These are phyloP conservation scores for Aspergillus neotritici DNA, from an alignment of 2,329 filamentous ascomycete genomes.

Conservation along the genomic window DNA sequence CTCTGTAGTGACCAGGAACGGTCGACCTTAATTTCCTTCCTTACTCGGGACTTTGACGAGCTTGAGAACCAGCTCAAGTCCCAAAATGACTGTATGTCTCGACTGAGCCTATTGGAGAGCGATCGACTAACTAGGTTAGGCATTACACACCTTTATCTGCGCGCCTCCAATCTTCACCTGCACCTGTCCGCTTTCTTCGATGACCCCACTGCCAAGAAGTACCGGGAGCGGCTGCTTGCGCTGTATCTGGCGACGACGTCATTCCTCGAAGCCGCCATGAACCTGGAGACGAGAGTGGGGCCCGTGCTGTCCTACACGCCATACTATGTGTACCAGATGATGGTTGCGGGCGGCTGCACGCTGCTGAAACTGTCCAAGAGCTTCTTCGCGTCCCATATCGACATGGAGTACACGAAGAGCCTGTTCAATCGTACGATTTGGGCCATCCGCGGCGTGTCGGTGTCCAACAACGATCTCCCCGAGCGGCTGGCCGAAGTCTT, in stretches of 20 bases:
- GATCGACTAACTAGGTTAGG: slow-evolving; percentile 19
- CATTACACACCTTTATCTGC: slow-evolving; percentile 45
- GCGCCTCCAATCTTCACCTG: slow-evolving; percentile 44
- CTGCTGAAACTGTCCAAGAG: slow-evolving; percentile 62
- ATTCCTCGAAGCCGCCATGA: slow-evolving; percentile 45
- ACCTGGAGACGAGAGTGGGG: slow-evolving; percentile 40
- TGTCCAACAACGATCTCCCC: slow-evolving; percentile 58
- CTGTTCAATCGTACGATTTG: slow-evolving; percentile 57
- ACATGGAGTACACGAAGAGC: slow-evolving; percentile 50
- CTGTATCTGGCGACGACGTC: slow-evolving; percentile 43
- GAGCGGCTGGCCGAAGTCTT: slow-evolving; percentile 61
- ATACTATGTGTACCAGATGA: slow-evolving; percentile 63
- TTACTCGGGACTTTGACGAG: slow-evolving; percentile 45
- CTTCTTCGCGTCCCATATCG: slow-evolving; percentile 54
- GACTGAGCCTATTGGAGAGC: neutral
- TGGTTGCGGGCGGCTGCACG: slow-evolving; percentile 59
- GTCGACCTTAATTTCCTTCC: slow-evolving; percentile 40
- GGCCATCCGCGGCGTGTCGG: slow-evolving; percentile 55
- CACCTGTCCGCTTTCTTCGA: slow-evolving; percentile 48
- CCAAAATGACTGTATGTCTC: slow-evolving; percentile 36
- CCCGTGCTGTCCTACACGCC: slow-evolving; percentile 49
- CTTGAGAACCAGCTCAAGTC: slow-evolving; percentile 47
- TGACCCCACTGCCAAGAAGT: slow-evolving; percentile 42
- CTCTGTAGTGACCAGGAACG: slow-evolving; percentile 42
- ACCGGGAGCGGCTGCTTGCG: slow-evolving; percentile 41